Evolutionary conservation across 148 eudicot species (phyloP), one percentile per base, ranked within the genome.

Genomic region (Simmondsia chinensis): DNA sequence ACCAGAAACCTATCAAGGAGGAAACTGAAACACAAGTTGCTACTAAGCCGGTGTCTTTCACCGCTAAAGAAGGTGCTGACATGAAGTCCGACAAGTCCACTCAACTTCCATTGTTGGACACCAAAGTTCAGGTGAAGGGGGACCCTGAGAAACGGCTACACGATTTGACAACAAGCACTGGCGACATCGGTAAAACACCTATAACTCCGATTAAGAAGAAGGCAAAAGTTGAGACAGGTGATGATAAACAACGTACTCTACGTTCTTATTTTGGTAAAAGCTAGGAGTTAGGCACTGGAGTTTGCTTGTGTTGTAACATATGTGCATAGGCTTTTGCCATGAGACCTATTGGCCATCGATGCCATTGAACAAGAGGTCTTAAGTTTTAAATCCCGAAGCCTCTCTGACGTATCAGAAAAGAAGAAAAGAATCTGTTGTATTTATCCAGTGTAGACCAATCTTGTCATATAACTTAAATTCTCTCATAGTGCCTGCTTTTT

Each of bases 171-270:
- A 46, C 72, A 14, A 51, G 53, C 11, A 33, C 13, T 33, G 43
- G 46, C 15, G 47, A 57, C 57, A 42, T 33, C 26, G 50, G 57
- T 36, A 54, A 61, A 50, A 49, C 45, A 8, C 47, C 28, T 36
- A 33, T 40, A 1, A 76, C 69, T 42, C 78, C 79, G 9, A 42
- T 32, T 6, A 63, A 38, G 30, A 85, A 78, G 75, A 81, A 71
- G 56, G 61, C 60, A 22, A 74, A 63, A 23, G 17, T 33, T 23
- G 54, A 50, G 35, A 48, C 73, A 12, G 63, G 69, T 7, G 56
- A 55, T 66, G 76, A 68, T 38, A 76, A 76, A 54, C 95, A 91
- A 37, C 60, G 80, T 4, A 82, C 95, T 2, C 60, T 82, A n/a
- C 49, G 73, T 48, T 82, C 94, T 16, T 85, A 60, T 56, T 82